Conservation (phyloP, 1,284 basidiomycete species). For the Trametes hirsuta region DNA sequence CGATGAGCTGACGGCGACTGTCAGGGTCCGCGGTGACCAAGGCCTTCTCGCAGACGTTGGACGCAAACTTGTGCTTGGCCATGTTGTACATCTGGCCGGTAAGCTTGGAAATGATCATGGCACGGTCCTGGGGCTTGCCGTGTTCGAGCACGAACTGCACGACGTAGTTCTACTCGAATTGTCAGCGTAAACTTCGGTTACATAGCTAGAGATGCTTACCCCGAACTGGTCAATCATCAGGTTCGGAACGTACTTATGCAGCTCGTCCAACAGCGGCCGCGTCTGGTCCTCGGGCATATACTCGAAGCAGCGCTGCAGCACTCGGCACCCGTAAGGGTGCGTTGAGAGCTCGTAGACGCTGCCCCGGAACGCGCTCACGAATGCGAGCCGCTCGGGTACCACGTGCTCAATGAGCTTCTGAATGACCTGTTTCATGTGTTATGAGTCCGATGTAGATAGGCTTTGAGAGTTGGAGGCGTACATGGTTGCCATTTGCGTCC, state of each 20-base stretch:
- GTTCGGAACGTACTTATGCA: constrained; percentile 72
- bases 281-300: constrained; percentile 74
- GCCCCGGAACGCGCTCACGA: constrained; percentile 80
- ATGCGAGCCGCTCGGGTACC: constrained; percentile 73
- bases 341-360: constrained; percentile 86
- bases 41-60: constrained; percentile 96
- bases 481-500: constrained; percentile 96
- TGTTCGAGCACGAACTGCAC: constrained; percentile 92
- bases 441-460: background rate
- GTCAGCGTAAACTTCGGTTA: constrained; percentile 16
- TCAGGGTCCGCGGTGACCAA: constrained; percentile 68
- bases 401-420: constrained; percentile 89
- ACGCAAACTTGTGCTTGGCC: constrained; percentile 94
- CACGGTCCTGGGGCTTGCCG: constrained; percentile 73
- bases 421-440: constrained; percentile 53
- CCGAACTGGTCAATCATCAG: constrained; percentile 91
- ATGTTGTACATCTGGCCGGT: constrained; percentile 80
- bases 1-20: constrained; percentile 70
- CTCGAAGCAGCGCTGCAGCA: constrained; percentile 93
- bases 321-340: constrained; percentile 95
- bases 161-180: constrained; percentile 78
- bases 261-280: constrained; percentile 81
- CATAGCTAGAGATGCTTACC: constrained; percentile 47
- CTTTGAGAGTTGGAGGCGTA: constrained; percentile 40
- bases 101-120: constrained; percentile 71